A percentile compares a stretch with the other conserved stretches of the same genome.
Evolutionary conservation across 169 alveolate species (phyloP).

Genomic region (Plasmodium cynomolgi): DNA sequence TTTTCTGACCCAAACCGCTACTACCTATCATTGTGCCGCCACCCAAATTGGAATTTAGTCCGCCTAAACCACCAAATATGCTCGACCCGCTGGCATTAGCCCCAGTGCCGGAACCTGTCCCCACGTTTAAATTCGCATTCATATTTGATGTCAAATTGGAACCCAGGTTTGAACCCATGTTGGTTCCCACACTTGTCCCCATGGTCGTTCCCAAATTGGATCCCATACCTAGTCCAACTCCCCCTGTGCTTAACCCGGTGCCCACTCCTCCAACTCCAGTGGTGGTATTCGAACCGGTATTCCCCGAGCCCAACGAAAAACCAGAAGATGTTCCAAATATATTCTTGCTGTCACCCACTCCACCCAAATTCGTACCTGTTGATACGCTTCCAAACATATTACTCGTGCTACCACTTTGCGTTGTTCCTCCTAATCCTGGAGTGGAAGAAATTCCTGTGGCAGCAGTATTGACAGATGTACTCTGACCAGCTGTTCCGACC

Average conservation of each 20-base stretch:
- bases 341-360: conserved; percentile 39
- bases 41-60: conserved; percentile 25
- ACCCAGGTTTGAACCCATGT: background rate
- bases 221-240: conserved; percentile 21
- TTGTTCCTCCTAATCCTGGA: background rate
- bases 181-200: background rate
- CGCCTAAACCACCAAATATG: conserved; percentile 22
- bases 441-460: background rate
- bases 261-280: conserved; percentile 12
- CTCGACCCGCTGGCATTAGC: conserved; percentile 1
- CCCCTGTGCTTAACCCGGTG: background rate
- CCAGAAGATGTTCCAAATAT: conserved; percentile 62
- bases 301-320: conserved; percentile 1
- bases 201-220: conserved; percentile 8
- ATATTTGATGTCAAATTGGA: conserved; percentile 16
- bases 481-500: background rate
- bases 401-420: conserved; percentile 26
- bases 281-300: background rate
- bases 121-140: conserved; percentile 6
- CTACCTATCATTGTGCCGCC: background rate
- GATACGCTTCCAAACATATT: conserved; percentile 32
- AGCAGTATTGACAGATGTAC: background rate
- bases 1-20: background rate
- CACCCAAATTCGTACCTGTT: conserved; percentile 12
- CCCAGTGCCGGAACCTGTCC: background rate